phyloP scores from a whole-genome alignment of 2,329 filamentous ascomycete species.

The Tolypocladium ophioglossoides region DNA sequence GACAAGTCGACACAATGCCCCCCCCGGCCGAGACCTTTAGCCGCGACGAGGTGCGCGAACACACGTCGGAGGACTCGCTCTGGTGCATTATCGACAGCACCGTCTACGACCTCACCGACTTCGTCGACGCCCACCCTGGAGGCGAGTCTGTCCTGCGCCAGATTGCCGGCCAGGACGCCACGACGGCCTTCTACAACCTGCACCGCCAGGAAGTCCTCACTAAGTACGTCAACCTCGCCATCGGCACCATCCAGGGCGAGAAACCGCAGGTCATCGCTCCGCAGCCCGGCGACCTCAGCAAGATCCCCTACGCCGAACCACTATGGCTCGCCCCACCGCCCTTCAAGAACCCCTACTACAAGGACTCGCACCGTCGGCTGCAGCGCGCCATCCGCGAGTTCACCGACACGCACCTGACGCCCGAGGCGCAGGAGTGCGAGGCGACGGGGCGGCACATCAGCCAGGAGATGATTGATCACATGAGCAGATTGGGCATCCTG shows the following conservation, averaged over 20 bases:
- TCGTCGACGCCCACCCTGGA: slow-evolving; percentile 75
- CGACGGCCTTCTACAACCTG: slow-evolving; percentile 79
- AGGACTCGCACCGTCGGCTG: slow-evolving; percentile 58
- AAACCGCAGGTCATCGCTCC: slow-evolving; percentile 62
- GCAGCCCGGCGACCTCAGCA: slow-evolving; percentile 59
- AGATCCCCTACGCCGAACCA: slow-evolving; percentile 76
- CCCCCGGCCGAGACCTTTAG: slow-evolving; percentile 40
- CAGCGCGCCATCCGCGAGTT: slow-evolving; percentile 64
- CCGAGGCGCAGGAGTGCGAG: slow-evolving; percentile 70
- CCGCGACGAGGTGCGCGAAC: slow-evolving; percentile 59
- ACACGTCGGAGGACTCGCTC: slow-evolving; percentile 64
- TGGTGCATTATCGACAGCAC: slow-evolving; percentile 82
- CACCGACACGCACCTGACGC: slow-evolving; percentile 57
- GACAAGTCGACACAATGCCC: slow-evolving; percentile 16
- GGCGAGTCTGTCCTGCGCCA: slow-evolving; percentile 71
- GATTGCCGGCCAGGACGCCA: slow-evolving; percentile 73
- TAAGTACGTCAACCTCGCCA: slow-evolving; percentile 64
- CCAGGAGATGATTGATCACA: slow-evolving; percentile 64
- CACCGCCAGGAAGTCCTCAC: slow-evolving; percentile 82
- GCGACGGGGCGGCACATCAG: slow-evolving; percentile 60
- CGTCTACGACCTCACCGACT: slow-evolving; percentile 80
- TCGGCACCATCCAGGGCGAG: slow-evolving; percentile 68
- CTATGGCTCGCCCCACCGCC: slow-evolving; percentile 69
- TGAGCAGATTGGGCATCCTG: slow-evolving; percentile 63
- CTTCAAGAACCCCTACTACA: slow-evolving; percentile 75